Percentiles rank a stretch among this genome's conserved stretches.
Conservation (phyloP, 2,329 filamentous ascomycete genomes). For the Chrysosphaeria jannelii region DNA sequence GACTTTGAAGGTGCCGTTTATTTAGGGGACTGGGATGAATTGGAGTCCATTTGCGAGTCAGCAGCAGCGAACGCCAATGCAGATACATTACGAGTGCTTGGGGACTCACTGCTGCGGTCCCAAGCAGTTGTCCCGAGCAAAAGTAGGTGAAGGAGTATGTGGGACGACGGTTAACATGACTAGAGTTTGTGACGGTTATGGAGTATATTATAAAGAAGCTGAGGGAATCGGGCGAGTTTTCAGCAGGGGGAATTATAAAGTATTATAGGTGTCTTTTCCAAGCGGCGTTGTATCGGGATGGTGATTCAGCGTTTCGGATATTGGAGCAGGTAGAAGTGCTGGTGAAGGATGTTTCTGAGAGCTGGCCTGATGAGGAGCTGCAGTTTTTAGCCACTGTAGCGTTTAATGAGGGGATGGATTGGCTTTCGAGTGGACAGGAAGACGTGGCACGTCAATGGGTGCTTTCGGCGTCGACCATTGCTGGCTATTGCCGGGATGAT, state of each 20-base stretch:
- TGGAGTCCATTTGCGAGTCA: constrained; percentile 27
- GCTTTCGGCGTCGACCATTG: constrained; percentile 27
- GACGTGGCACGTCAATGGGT: constrained; percentile 28
- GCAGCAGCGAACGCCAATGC: constrained; percentile 15
- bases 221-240: constrained; percentile 23
- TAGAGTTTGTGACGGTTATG: constrained; percentile 22
- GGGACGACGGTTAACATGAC: not conserved
- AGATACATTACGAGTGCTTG: constrained; percentile 27
- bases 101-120: constrained; percentile 29
- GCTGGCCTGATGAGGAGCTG: constrained; percentile 36
- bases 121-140: constrained; percentile 9
- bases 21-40: constrained; percentile 34
- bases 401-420: constrained; percentile 42
- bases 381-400: constrained; percentile 43
- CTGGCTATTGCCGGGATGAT: constrained; percentile 24
- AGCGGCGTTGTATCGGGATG: constrained; percentile 25
- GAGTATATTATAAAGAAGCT: constrained; percentile 41
- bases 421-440: constrained; percentile 24
- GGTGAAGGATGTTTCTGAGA: constrained; percentile 10
- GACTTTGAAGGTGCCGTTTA: constrained; percentile 49
- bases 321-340: constrained; percentile 30
- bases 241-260: constrained; percentile 30
- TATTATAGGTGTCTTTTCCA: constrained; percentile 59
- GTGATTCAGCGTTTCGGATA: constrained; percentile 23
- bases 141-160: constrained; percentile 1